Evolutionary conservation across 108 stramenopile genomes (phyloP), one percentile per base, ranked within the genome.

Genomic region (Skeletonema costatum): DNA sequence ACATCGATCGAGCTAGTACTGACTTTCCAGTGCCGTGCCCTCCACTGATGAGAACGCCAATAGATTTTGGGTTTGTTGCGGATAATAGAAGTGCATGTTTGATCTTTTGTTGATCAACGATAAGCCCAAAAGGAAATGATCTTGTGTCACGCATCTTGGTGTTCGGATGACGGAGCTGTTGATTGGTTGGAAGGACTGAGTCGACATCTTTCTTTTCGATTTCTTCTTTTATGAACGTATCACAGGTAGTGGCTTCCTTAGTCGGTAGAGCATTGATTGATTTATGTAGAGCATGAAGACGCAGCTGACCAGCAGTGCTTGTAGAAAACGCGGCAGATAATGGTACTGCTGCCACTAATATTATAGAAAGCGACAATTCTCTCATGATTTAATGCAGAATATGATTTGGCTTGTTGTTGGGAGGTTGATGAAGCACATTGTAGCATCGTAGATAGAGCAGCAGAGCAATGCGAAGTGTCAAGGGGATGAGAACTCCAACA

Each of bases 1-100:
- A 74, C 30, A 93, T 31, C 25, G 90, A 89, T 2, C 90, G 70
- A 10, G 89, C 89, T 70, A 89, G 61, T 35, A 90, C 70, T 25
- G 85, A 86, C 70, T 93, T 93, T 11, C 84, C 89, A 10, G 92
- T 91, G 11, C 92, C 92, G 16, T 87, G 74, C 30, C 89, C 66
- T 6, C 92, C 92, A n/a, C 61, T 56, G 60, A 93, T 90, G 16
- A 90, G 60, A 7, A 92, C 86, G 39, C 92, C 90, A 64, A 87
- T 86, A 62, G 90, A 86, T 32, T 71, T 59, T 16, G 89, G 87
- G 59, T 93, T 89, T 7, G 87, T 73, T 17, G 90, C 89, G 11
- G 89, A 71, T 38, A 90, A 72, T 10, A 89, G 75, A 3, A 90
- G 81, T 9, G 92, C 82, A 14, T 76, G 71, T 76, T 93, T 93